Base-by-base conservation (phyloP, 78 protist genomes). In the Mantamonas sphyraenae region DNA sequence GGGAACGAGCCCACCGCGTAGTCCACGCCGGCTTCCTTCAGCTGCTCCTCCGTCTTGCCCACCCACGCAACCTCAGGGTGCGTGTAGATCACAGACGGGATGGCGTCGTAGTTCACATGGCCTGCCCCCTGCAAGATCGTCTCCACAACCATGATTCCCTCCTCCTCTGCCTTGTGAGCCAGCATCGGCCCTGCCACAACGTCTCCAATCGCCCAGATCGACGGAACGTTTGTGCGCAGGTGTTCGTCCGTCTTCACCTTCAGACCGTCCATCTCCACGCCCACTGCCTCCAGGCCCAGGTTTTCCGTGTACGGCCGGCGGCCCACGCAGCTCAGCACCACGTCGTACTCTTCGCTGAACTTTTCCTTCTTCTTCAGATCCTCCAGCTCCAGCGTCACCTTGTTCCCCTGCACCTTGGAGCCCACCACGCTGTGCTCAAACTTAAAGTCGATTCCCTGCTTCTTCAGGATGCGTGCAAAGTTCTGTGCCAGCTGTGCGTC, bases 101-200 rank as follows among this genome's bases (percentile, higher is more conserved):
- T 95, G 45, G 94, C 79, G 79, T 86, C 85, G 89, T 97, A 96
- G 89, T 98, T 95, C 50, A 98, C 91, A 63, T 91, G 98, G 28
- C 90, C 94, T 28, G 56, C 82, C 33, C 87, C 89, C 62, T 43
- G 55, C 12, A 84, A 85, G 43, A 94, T 64, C 59, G 51, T 20
- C 81, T 91, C 97, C 1, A 79, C 90, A 56, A 74, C 55, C 24
- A 91, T 87, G 66, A 97, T 87, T 39, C 84, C 93, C 76, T 89
- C 91, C 68, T 95, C 98, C 74, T 93, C 97, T 30, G 98, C 99
- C 90, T 98, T 98, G 96, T 98, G 99, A 24, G 99, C 99, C 10
- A 98, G 91, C 99, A 98, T 98, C 35, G 99, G 94, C 5, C 99
- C 99, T 26, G 45, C 55, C 55, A 96, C 78, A 67, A 79, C 88